Percentiles rank a stretch among this genome's conserved stretches.
These are phyloP conservation scores for Fusarium torreyae DNA, from an alignment of 2,329 filamentous ascomycete species.

Conservation along the genomic window DNA sequence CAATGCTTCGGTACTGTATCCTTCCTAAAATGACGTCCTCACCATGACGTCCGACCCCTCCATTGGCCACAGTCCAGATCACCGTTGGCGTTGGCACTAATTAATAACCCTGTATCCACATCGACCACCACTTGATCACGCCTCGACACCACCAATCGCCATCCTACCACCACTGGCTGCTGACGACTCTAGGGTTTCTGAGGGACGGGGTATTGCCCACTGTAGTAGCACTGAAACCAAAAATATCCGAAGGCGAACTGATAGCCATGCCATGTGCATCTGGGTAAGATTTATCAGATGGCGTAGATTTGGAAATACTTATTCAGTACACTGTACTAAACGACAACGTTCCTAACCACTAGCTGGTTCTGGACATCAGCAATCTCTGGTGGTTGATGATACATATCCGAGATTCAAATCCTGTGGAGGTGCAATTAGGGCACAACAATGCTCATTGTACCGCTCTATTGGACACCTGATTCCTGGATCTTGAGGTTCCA, in stretches of 20 bases:
- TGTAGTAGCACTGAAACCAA: slow-evolving; percentile 30
- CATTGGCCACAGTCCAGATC: slow-evolving; percentile 39
- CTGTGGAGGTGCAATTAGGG: slow-evolving; percentile 52
- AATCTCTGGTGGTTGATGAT: not conserved
- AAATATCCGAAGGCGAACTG: slow-evolving; percentile 22
- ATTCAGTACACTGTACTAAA: not conserved
- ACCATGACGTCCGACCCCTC: slow-evolving; percentile 43
- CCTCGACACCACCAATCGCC: slow-evolving; percentile 44
- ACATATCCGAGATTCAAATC: slow-evolving; percentile 13
- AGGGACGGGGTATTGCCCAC: slow-evolving; percentile 26
- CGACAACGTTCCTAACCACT: not conserved
- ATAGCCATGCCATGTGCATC: slow-evolving; percentile 17
- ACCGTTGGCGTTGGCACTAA: slow-evolving; percentile 44
- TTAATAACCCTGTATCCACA: slow-evolving; percentile 46
- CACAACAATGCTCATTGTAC: slow-evolving; percentile 50
- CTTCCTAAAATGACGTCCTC: slow-evolving; percentile 46
- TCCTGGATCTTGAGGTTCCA: slow-evolving; percentile 40
- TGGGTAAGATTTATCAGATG: slow-evolving; percentile 10
- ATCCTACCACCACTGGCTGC: slow-evolving; percentile 33
- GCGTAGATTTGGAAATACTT: not conserved
- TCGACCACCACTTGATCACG: slow-evolving; percentile 35
- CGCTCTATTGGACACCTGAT: slow-evolving; percentile 47
- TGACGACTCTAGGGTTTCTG: slow-evolving; percentile 33
- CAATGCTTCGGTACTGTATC: slow-evolving; percentile 23
- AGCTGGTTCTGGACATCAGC: not conserved